A percentile compares a stretch with the other conserved stretches of the same genome.
These are phyloP conservation scores for Mollisiaceae sp. DNA, from an alignment of 2,329 filamentous ascomycete species.

Conservation along the genomic window DNA sequence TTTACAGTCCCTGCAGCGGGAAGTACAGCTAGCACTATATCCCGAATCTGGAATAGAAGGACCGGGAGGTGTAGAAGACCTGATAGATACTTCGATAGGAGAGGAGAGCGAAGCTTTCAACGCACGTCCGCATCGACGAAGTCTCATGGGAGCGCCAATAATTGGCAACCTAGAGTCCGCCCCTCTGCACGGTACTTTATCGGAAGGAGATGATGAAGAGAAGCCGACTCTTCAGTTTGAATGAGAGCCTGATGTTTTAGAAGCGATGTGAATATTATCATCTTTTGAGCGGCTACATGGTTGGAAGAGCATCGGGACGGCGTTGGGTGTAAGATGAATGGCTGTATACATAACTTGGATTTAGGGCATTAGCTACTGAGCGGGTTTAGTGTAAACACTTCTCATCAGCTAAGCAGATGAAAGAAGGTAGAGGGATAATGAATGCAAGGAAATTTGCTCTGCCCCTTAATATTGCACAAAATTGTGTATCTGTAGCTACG, in stretches of 20 bases:
- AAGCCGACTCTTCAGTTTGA: constrained; percentile 34
- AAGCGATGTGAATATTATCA: constrained; percentile 31
- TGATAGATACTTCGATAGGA: constrained; percentile 46
- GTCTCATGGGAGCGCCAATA: constrained; percentile 54
- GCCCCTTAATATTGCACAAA: background rate
- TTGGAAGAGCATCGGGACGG: constrained; percentile 38
- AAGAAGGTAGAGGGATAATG: background rate
- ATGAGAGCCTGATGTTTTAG: constrained; percentile 24
- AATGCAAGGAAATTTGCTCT: background rate
- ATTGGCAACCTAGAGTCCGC: constrained; percentile 55
- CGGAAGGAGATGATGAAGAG: constrained; percentile 24
- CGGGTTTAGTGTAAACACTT: background rate
- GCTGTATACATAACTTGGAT: constrained; percentile 30
- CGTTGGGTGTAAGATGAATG: constrained; percentile 35
- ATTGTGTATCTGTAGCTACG: background rate
- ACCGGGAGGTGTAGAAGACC: constrained; percentile 39
- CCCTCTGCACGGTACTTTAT: constrained; percentile 46
- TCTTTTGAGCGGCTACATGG: constrained; percentile 32
- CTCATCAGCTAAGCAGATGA: background rate
- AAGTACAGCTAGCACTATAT: constrained; percentile 40
- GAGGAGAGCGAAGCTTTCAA: constrained; percentile 62
- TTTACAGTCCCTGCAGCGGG: constrained; percentile 55
- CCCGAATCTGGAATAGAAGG: constrained; percentile 39
- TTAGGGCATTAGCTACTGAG: constrained; percentile 12
- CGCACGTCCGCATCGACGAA: constrained; percentile 57